phyloP scores from a whole-genome alignment of 2,329 filamentous ascomycete genomes.

The Ceratocystis ficicola region DNA sequence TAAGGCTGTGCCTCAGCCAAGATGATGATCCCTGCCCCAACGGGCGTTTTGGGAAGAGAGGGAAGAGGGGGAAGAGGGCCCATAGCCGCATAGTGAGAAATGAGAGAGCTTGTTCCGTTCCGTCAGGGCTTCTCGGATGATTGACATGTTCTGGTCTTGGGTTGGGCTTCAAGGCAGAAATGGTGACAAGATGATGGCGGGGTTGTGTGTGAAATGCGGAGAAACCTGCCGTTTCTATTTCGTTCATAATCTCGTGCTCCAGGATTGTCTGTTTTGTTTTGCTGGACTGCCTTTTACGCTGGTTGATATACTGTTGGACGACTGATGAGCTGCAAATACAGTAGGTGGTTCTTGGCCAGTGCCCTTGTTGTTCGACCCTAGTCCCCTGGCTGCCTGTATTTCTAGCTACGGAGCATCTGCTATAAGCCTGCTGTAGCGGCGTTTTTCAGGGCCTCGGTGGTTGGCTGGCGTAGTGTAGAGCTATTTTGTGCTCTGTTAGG shows the following conservation, averaged over 20 bases:
- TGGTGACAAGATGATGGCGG: background rate
- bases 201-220: background rate
- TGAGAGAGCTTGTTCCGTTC: background rate
- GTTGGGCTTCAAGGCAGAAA: background rate
- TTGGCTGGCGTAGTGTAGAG: background rate
- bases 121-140: too few species aligned
- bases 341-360: background rate
- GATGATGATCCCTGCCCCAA: background rate
- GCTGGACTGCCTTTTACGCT: background rate
- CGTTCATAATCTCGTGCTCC: background rate
- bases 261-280: background rate
- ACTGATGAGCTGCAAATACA: background rate
- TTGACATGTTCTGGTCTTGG: background rate
- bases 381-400: background rate
- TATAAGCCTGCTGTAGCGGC: background rate
- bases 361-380: background rate
- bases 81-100: background rate
- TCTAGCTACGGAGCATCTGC: background rate
- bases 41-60: background rate
- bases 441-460: background rate
- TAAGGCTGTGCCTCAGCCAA: slow-evolving; percentile 11
- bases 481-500: background rate
- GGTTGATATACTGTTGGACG: background rate
- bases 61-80: background rate
- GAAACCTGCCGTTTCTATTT: background rate